Conservation (phyloP, 495 filamentous ascomycete genomes). For the Geopyxis carbonaria region DNA sequence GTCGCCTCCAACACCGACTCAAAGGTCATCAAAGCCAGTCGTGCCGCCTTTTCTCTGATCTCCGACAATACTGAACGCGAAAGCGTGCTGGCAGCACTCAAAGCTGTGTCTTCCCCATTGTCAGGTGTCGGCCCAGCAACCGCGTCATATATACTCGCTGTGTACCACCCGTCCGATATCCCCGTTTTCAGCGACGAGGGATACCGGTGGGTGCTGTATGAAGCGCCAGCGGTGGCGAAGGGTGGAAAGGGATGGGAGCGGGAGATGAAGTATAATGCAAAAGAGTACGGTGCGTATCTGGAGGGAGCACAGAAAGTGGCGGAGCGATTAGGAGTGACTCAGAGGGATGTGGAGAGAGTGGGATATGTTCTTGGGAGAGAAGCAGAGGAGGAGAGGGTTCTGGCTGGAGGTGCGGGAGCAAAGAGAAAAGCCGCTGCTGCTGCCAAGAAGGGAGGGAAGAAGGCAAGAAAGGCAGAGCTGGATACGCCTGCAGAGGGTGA, state of each 20-base stretch:
- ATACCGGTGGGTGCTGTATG: conserved; percentile 31
- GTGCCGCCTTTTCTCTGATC: conserved; percentile 19
- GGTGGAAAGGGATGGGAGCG: conserved; percentile 32
- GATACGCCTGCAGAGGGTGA: too few relatives aligned
- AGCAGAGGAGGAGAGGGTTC: too few relatives aligned
- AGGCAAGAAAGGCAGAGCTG: too few relatives aligned
- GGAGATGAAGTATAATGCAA: conserved; percentile 33
- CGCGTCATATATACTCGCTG: conserved; percentile 33
- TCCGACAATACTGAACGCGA: conserved; percentile 2
- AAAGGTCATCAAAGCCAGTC: conserved; percentile 19
- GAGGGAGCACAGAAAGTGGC: conserved; percentile 24
- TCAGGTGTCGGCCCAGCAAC: conserved; percentile 39
- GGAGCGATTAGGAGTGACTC: conserved; percentile 21
- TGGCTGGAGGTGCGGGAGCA: too few relatives aligned
- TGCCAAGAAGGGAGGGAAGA: too few relatives aligned
- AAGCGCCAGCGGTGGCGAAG: conserved; percentile 17
- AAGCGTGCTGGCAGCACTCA: conserved; percentile 16
- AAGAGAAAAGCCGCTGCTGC: too few relatives aligned
- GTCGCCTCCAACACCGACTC: conserved; percentile 27
- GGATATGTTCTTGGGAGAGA: conserved; percentile 28
- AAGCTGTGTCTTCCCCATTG: conserved; percentile 24
- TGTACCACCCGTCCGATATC: conserved; percentile 21
- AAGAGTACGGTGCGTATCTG: conserved; percentile 30
- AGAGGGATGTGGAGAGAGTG: conserved; percentile 27
- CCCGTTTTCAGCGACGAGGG: conserved; percentile 41